Evolutionary conservation across 768 basidiomycete species (phyloP).

Genomic region (Suillus tomentosus): DNA sequence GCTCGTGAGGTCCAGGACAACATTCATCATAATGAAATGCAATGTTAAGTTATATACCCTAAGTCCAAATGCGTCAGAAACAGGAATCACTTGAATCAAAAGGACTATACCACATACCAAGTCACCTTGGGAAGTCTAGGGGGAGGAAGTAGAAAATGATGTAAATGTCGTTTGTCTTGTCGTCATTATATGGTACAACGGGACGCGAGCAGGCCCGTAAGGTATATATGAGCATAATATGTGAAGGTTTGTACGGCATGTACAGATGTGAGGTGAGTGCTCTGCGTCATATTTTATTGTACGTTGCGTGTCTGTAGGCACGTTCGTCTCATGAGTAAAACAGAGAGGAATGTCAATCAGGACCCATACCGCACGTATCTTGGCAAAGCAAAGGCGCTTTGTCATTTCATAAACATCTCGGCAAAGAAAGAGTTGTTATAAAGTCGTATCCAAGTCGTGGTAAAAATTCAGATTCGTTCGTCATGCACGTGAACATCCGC

Average conservation of each 20-base stretch:
- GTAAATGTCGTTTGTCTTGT: conserved; percentile 1
- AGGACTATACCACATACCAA: neutral
- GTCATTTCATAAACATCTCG: conserved; percentile 6
- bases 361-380: conserved; percentile 14
- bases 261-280: neutral
- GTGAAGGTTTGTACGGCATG: conserved; percentile 9
- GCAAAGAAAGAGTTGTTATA: neutral
- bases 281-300: conserved; percentile 5
- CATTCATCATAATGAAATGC: neutral
- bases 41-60: neutral
- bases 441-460: neutral
- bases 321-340: neutral
- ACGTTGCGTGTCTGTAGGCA: conserved; percentile 14
- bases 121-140: neutral
- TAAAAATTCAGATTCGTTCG: neutral
- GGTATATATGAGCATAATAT: conserved; percentile 8
- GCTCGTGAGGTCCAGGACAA: neutral
- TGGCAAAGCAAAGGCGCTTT: neutral
- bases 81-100: neutral
- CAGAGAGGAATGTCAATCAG: neutral
- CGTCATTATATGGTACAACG: conserved; percentile 26
- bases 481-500: neutral
- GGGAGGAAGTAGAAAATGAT: neutral
- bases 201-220: conserved; percentile 18
- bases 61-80: neutral